Evolutionary conservation across 805 yeast genomes (phyloP), one percentile per base, ranked within the genome.

Genomic region (Torulaspora maleeae): DNA sequence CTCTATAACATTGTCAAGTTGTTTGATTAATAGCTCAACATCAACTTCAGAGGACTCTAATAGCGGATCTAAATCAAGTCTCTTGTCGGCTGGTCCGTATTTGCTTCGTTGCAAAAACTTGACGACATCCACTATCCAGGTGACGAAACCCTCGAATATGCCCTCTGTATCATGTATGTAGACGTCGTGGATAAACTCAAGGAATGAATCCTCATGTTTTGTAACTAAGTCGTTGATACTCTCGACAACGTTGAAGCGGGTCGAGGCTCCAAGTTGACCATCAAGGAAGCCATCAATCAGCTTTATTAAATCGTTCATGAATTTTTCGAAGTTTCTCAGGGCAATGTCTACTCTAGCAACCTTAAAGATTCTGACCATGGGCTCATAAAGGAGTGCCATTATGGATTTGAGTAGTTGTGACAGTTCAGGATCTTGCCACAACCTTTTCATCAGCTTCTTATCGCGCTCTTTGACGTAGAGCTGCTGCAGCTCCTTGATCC

Each of bases 371-470:
- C 73, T 73, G 45, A 86, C 82, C 60, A 86, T 68, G 1, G 95
- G 93, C 50, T 82, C 83, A 60, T 84, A 86, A 50, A 86, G 80
- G 51, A 85, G 70, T 1, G 86, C 71, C 38, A 93, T 73, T 24
- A 88, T 70, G 38, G 86, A 86, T 52, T 84, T 84, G 46, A 90
- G 70, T 34, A 91, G 72, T 29, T 74, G 74, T n/a, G 89, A 81
- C 37, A 95, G 69, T 52, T 85, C 86, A 0, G 91, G 88, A 55
- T 90, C 95, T 37, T 79, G 80, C 95, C 96, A 87, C 35, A 90
- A 61, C 58, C 82, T 82, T 55, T 80, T 81, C 71, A 90, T 66
- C 35, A 83, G 68, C 45, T 80, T 78, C 60, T 87, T 89, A 59
- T 91, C 99, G 29, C 79, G 77, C 46, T 78, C 82, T 28, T 93